phyloP scores from a whole-genome alignment of 352 stramenopile species.

The Globisporangium okanoganense region DNA sequence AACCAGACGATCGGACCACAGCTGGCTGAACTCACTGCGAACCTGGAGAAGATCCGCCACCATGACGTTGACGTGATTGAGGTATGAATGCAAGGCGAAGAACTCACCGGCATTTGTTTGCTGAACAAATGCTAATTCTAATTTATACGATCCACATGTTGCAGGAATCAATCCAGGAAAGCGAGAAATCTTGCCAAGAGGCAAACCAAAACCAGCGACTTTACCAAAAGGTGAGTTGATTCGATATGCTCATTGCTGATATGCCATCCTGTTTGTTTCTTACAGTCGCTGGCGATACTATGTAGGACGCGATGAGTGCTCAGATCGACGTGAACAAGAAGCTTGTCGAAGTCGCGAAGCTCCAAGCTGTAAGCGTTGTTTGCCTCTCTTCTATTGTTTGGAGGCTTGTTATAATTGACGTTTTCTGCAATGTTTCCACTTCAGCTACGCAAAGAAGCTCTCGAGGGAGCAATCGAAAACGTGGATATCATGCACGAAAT shows the following conservation, averaged over 20 bases:
- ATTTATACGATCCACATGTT: not conserved
- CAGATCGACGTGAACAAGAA: constrained; percentile 63
- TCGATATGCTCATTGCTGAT: not conserved
- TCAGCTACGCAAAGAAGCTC: constrained; percentile 69
- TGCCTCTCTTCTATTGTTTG: not conserved
- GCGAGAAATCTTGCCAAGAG: constrained; percentile 48
- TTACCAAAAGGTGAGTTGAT: constrained; percentile 37
- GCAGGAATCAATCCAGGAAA: constrained; percentile 49
- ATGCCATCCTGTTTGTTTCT: no score
- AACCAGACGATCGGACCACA: constrained; percentile 52
- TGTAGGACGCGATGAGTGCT: constrained; percentile 39
- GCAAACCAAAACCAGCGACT: constrained; percentile 53
- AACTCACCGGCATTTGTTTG: no score
- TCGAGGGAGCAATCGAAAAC: constrained; percentile 64
- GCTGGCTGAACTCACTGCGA: constrained; percentile 43
- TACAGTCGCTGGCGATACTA: not conserved
- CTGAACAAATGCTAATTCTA: not conserved
- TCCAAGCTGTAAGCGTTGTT: constrained; percentile 44
- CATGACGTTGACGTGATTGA: constrained; percentile 50
- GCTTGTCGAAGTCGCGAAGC: constrained; percentile 59
- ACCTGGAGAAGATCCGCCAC: constrained; percentile 60
- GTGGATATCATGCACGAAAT: constrained; percentile 63
- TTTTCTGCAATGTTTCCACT: not conserved
- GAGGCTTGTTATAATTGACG: not conserved
- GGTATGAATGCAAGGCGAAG: constrained; percentile 11